Evolutionary conservation across 2,329 filamentous ascomycete genomes (phyloP).

Genomic region (Bimuria novae-zelandiae): DNA sequence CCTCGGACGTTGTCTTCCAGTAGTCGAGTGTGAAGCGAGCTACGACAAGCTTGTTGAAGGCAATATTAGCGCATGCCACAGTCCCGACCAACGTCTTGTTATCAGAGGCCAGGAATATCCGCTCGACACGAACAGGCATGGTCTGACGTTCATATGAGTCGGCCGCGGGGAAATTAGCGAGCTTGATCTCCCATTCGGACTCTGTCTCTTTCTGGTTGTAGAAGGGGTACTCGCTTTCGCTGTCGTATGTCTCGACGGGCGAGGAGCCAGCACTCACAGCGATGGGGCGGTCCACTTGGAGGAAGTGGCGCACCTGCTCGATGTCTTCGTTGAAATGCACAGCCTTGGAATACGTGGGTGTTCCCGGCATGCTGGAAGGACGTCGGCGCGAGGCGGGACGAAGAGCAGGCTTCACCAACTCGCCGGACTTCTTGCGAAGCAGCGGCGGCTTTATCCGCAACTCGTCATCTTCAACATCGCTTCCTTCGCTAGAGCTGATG

Average conservation of each 20-base stretch:
- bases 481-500: slow-evolving; percentile 53
- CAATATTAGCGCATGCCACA: slow-evolving; percentile 82
- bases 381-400: slow-evolving; percentile 77
- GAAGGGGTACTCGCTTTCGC: slow-evolving; percentile 89
- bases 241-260: slow-evolving; percentile 85
- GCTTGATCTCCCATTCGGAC: slow-evolving; percentile 85
- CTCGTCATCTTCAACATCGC: slow-evolving; percentile 62
- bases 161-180: slow-evolving; percentile 76
- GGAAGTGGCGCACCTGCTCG: slow-evolving; percentile 93
- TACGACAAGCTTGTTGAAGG: slow-evolving; percentile 87
- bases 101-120: slow-evolving; percentile 83
- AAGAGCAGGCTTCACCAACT: slow-evolving; percentile 90
- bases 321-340: slow-evolving; percentile 98
- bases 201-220: slow-evolving; percentile 49
- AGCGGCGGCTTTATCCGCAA: slow-evolving; percentile 77
- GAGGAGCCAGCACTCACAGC: slow-evolving; percentile 95
- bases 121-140: slow-evolving; percentile 78
- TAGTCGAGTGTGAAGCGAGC: slow-evolving; percentile 96
- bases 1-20: slow-evolving; percentile 98
- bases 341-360: slow-evolving; percentile 91
- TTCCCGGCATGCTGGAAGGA: slow-evolving; percentile 96
- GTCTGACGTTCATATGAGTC: slow-evolving; percentile 66
- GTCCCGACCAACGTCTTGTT: slow-evolving; percentile 85
- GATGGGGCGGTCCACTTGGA: slow-evolving; percentile 91
- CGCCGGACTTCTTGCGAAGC: slow-evolving; percentile 97